A percentile compares a stretch with the other conserved stretches of the same genome.
Conservation (phyloP, 2,329 filamentous ascomycete species). For the Myriosclerotinia curreyana region DNA sequence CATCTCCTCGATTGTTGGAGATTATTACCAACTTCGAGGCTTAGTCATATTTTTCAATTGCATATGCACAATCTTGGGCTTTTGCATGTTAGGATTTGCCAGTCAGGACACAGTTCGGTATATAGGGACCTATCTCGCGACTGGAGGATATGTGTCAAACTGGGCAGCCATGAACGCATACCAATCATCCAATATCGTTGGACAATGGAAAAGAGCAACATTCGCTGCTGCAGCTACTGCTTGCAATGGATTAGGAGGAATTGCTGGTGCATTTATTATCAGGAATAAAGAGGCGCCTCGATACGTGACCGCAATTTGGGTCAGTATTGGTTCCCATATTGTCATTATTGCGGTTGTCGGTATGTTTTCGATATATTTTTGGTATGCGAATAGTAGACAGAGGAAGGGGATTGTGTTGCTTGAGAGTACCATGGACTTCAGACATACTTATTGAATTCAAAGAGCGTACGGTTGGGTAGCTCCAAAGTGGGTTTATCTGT, state of each 20-base stretch:
- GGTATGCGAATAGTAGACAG: slow-evolving; percentile 49
- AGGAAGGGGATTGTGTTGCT: slow-evolving; percentile 47
- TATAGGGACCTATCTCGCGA: slow-evolving; percentile 44
- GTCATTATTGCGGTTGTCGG: slow-evolving; percentile 54
- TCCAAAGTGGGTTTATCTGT: background rate
- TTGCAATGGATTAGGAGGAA: slow-evolving; percentile 76
- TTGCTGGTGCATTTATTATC: slow-evolving; percentile 68
- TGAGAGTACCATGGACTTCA: slow-evolving; percentile 42
- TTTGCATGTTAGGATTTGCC: slow-evolving; percentile 37
- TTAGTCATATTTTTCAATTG: slow-evolving; percentile 38
- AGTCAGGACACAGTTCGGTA: slow-evolving; percentile 36
- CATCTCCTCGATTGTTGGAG: slow-evolving; percentile 53
- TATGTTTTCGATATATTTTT: slow-evolving; percentile 53
- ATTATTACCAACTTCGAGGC: slow-evolving; percentile 49
- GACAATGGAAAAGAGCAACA: slow-evolving; percentile 85
- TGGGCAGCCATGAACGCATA: slow-evolving; percentile 75
- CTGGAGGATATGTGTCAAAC: slow-evolving; percentile 74
- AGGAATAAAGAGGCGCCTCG: slow-evolving; percentile 57
- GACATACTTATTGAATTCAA: slow-evolving; percentile 35
- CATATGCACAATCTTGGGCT: slow-evolving; percentile 35
- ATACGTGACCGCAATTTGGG: slow-evolving; percentile 65
- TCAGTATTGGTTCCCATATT: slow-evolving; percentile 63
- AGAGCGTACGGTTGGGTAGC: background rate
- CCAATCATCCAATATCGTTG: slow-evolving; percentile 84
- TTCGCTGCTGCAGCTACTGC: slow-evolving; percentile 73